Base-by-base conservation (phyloP, 208 protist species). In the Endotrypanum monterogeii region DNA sequence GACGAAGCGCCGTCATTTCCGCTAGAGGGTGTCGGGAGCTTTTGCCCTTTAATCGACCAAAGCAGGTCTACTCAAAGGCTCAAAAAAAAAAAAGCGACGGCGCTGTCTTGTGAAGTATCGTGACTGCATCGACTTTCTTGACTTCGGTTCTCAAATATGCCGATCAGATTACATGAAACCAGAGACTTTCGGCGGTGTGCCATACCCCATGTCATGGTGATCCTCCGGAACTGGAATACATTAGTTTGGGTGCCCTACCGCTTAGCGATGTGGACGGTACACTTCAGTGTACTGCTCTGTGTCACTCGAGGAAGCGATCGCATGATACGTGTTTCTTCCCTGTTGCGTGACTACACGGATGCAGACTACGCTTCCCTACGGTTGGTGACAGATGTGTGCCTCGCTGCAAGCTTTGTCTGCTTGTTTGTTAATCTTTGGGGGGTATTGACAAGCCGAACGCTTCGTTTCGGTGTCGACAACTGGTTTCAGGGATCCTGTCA, bases 201-300 rank as follows among this genome's bases (percentile, higher is more conserved):
- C 14, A 39, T 57, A 25, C 32, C 66, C 11, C 72, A 51, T 51
- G 50, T 83, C 37, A 68, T 58, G 1, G 60, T 68, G 1, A 63
- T 89, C 41, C 68, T 73, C 35, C 76, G 80, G 20, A 85, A 85
- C 63, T 52, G 71, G 7, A 95, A 95, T 73, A 54, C 76, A 20
- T 28, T 80, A 35, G 55, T 90, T 20, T 79, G 89, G n/a, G 77
- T 93, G 52, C 90, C 88, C 14, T 90, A 82, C 20, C 82, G 88
- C 14, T 52, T 92, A 32, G 72, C 80, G 12, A 78, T 83, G 57
- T 86, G 82, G 77, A 48, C 76, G 35, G 44, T 90, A 3, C 86
- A 95, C 85, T 82, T 91, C 30, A 89, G 80, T 44, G 78, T 79
- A 6, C 77, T 95, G 25, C 73, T 95, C 35, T 90, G 84, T 71